Base-by-base conservation (phyloP, 306 rosid species). In the Cicer chorassanicum region DNA sequence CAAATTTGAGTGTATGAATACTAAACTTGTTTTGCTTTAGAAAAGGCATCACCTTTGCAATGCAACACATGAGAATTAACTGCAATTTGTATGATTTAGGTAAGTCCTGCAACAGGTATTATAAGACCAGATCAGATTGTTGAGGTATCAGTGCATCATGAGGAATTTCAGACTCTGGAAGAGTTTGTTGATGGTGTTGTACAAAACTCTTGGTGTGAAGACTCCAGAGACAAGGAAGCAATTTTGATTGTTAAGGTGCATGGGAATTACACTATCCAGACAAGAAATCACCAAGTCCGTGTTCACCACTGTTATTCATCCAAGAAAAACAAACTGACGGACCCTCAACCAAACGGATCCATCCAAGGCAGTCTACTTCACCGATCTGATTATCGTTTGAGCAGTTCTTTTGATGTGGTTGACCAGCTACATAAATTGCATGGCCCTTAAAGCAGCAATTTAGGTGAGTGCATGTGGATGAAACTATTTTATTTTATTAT, bases 131-230 rank as follows among this genome's bases (percentile, higher is more conserved):
- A 88, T 76, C 91, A 88, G 61, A 91, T 86, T 60, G 85, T 78
- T 6, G 98, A 94, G 89, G 93, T 94, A 55, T 80, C 87, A n/a
- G 87, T 94, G 73, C 97, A 88, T 81, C 96, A 91, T 6, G 96
- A 94, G 73, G 93, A 94, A 64, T 89, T 84, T 78, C 88, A 87
- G 42, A 90, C 89, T 24, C 86, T 59, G 54, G 95, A 88, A 85
- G 96, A 89, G 75, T 94, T 87, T 82, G 89, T 91, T 41, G 96
- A 93, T 74, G 97, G 96, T 19, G 81, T 84, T 72, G 90, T 89
- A 18, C 94, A 86, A 40, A 93, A 88, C 80, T 83, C 86, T 18
- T 93, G 98, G 98, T 93, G 98, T 80, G 98, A 93, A 84, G 92
- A 88, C 59, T 82, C 93, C 57, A 89, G 84, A 84, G 97, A 93